Percentiles rank a stretch among this genome's conserved stretches.
Evolutionary conservation across 2,329 filamentous ascomycete genomes (phyloP).

Genomic region (Paracoccidioides lutzii): DNA sequence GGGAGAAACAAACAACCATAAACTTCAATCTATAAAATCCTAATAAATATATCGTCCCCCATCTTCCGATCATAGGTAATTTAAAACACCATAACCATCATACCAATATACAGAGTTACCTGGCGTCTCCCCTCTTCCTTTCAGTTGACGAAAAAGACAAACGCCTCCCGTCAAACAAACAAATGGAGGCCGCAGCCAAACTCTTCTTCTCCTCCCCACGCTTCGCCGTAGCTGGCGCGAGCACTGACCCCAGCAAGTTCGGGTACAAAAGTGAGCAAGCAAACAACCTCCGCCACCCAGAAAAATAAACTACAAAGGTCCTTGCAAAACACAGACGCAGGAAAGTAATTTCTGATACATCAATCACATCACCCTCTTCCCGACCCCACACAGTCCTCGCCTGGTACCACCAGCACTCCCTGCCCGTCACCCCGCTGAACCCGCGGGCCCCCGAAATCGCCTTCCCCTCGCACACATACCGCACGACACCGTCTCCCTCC

Average conservation of each 20-base stretch:
- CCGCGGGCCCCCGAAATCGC: slow-evolving; percentile 53
- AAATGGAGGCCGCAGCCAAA: slow-evolving; percentile 57
- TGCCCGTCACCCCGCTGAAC: slow-evolving; percentile 75
- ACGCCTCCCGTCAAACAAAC: not conserved
- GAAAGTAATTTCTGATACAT: not conserved
- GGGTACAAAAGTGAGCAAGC: slow-evolving; percentile 63
- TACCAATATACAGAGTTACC: too few relatives aligned
- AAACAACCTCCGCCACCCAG: not conserved
- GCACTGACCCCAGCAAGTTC: slow-evolving; percentile 70
- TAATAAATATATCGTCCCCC: too few relatives aligned
- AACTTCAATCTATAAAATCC: too few relatives aligned
- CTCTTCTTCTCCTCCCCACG: slow-evolving; percentile 66
- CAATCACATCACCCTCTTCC: not conserved
- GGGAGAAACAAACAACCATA: too few relatives aligned
- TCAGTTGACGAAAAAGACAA: not conserved
- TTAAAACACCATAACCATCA: too few relatives aligned
- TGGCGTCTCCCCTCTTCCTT: not conserved
- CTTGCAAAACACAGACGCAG: not conserved
- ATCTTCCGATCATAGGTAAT: too few relatives aligned
- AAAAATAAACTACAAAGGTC: not conserved
- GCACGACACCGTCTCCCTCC: slow-evolving; percentile 52
- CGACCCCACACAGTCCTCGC: slow-evolving; percentile 52
- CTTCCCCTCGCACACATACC: slow-evolving; percentile 46
- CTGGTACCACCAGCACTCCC: slow-evolving; percentile 69
- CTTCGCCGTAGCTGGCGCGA: slow-evolving; percentile 85